Evolutionary conservation across 768 basidiomycete species (phyloP), one percentile per base, ranked within the genome.

Genomic region (Naematelia aurantialba): DNA sequence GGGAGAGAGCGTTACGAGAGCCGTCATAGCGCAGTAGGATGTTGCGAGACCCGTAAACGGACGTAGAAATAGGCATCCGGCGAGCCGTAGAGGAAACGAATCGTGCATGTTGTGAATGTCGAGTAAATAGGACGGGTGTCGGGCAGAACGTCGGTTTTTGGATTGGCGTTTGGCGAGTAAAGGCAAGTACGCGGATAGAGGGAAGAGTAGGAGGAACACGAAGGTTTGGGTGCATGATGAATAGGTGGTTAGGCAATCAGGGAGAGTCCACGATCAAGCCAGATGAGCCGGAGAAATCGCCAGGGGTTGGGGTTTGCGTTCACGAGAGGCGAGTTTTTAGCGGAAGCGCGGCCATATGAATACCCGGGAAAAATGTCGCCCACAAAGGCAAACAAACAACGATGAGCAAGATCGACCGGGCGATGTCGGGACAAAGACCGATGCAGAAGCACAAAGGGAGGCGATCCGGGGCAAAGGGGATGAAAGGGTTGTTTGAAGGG

Each of bases 181-280:
- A 61, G 13, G n/a, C n/a, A n/a, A n/a, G n/a, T n/a, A n/a, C n/a
- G n/a, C n/a, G n/a, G n/a, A n/a, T n/a, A n/a, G n/a, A n/a, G n/a
- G 67, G 63, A 10, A 68, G 56, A 39, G 59, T 29, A 21, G 56
- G 45, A 22, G 67, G 39, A 17, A 68, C 60, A 25, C 71, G 71
- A 45, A 73, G 68, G 30, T 73, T 70, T 17, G 71, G 68, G 65
- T 73, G 71, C 71, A 73, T 73, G 46, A 19, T 67, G 59, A 49
- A 17, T n/a, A n/a, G n/a, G n/a, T n/a, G n/a, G n/a, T n/a, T n/a
- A n/a, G n/a, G n/a, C n/a, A n/a, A 8, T 27, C 31, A 13, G 10
- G 5, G 52, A 53, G 29, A 14, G 12, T 12, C 52, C 12, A 21
- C 11, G 52, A 53, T 5, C 11, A 45, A 55, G 21, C 30, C 22